Conservation (phyloP, 208 protist genomes). For the Trypanosoma grayi region DNA sequence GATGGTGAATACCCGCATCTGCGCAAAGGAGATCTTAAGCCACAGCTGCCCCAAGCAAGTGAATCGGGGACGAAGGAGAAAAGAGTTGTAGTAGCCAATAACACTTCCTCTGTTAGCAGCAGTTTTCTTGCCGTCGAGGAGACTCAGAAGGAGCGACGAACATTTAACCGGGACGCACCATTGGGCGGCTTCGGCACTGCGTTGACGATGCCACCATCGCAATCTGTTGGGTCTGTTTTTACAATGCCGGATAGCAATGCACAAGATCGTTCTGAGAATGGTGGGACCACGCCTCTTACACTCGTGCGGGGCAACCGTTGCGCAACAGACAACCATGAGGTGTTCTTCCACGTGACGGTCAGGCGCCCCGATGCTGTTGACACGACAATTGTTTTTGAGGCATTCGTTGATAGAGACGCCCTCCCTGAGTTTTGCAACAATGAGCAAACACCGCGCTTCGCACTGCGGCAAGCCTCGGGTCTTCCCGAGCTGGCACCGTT, state of each 20-base stretch:
- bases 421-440: not conserved
- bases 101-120: too few relatives aligned
- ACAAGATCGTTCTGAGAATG: not conserved
- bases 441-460: not conserved
- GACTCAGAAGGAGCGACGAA: not conserved
- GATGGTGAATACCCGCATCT: too few relatives aligned
- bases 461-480: not conserved
- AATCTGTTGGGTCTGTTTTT: too few relatives aligned
- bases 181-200: not conserved
- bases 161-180: not conserved
- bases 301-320: constrained; percentile 22
- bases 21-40: too few relatives aligned
- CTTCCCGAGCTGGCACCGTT: not conserved
- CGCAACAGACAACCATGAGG: constrained; percentile 20
- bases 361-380: not conserved
- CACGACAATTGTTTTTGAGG: constrained; percentile 12
- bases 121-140: not conserved
- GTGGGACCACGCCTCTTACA: not conserved
- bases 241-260: not conserved
- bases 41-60: too few relatives aligned
- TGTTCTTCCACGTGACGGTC: constrained; percentile 24
- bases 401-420: not conserved
- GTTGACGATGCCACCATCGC: not conserved
- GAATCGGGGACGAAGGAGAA: too few relatives aligned
- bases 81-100: too few relatives aligned